Conservation (phyloP, 2,329 filamentous ascomycete genomes). For the Ramichloridium luteum region DNA sequence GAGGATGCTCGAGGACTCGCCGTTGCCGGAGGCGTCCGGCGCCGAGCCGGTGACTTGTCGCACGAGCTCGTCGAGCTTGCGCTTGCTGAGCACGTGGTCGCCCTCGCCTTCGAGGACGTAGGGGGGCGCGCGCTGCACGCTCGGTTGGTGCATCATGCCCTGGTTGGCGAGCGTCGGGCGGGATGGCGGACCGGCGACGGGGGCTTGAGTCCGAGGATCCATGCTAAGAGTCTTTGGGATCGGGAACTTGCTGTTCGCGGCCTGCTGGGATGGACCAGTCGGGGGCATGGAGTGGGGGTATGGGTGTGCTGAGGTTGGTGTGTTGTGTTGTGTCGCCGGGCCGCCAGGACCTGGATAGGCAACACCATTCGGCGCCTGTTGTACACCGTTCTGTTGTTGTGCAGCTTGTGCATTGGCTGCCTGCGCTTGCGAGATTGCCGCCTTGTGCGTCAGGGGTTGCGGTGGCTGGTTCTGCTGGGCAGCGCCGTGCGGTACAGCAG, state of each 20-base stretch:
- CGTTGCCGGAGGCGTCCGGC: slow-evolving; percentile 42
- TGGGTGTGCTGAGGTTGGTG: slow-evolving; percentile 7
- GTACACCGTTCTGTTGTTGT: background rate
- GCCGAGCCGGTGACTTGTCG: slow-evolving; percentile 81
- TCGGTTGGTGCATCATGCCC: slow-evolving; percentile 78
- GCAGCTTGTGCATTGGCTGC: background rate
- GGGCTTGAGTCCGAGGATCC: slow-evolving; percentile 57
- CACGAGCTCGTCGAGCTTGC: slow-evolving; percentile 90
- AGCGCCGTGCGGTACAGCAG: slow-evolving; percentile 11
- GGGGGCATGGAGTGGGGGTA: too few relatives aligned
- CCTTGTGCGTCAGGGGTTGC: slow-evolving; percentile 31
- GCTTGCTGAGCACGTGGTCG: slow-evolving; percentile 90
- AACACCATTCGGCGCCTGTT: background rate
- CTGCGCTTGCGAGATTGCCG: slow-evolving; percentile 31
- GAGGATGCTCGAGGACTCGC: slow-evolving; percentile 42
- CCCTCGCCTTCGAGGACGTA: slow-evolving; percentile 86
- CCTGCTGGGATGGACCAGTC: slow-evolving; percentile 4
- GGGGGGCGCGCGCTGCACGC: slow-evolving; percentile 65
- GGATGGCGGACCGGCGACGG: slow-evolving; percentile 57
- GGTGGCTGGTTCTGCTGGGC: slow-evolving; percentile 16
- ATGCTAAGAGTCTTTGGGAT: slow-evolving; percentile 73
- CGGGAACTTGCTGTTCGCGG: slow-evolving; percentile 54
- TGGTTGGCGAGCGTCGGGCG: slow-evolving; percentile 80
- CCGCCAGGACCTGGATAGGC: slow-evolving; percentile 5
- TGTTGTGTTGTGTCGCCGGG: slow-evolving; percentile 26